A percentile compares a stretch with the other conserved stretches of the same genome.
These are phyloP conservation scores for Strobilomyces dryophilus DNA, from an alignment of 768 basidiomycete genomes.

Conservation along the genomic window DNA sequence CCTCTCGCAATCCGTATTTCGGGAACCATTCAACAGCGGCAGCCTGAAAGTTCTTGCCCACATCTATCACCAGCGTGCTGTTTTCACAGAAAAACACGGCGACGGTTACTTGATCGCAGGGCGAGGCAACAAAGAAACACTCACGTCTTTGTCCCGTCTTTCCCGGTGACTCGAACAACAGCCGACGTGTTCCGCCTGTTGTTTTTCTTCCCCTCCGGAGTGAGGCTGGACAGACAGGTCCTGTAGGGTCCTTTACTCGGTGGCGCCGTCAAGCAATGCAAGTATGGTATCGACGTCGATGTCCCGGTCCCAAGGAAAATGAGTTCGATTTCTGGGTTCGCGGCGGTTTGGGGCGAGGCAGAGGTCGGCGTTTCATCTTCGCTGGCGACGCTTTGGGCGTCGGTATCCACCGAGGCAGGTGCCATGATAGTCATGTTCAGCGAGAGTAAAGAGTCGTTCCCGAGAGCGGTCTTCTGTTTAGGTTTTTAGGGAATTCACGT, in stretches of 20 bases:
- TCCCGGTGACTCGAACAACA: conserved; percentile 45
- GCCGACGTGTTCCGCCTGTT: conserved; percentile 79
- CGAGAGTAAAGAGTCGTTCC: background rate
- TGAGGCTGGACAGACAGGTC: conserved; percentile 66
- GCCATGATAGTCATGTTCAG: background rate
- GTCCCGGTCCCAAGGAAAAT: conserved; percentile 85
- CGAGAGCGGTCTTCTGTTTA: background rate
- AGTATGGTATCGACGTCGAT: conserved; percentile 65
- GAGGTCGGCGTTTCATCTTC: background rate
- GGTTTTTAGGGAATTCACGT: background rate
- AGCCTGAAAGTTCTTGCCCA: conserved; percentile 77
- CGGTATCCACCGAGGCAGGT: background rate
- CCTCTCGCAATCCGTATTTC: conserved; percentile 64
- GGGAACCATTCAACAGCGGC: conserved; percentile 59
- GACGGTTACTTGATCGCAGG: background rate
- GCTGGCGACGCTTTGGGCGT: background rate
- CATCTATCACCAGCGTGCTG: conserved; percentile 80
- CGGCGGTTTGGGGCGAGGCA: background rate
- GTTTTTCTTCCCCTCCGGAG: conserved; percentile 75
- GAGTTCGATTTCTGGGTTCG: conserved; percentile 44
- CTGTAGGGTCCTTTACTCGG: conserved; percentile 48
- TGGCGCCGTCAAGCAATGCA: conserved; percentile 72
- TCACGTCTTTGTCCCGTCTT: conserved; percentile 45
- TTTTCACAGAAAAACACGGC: background rate
- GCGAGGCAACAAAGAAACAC: conserved; percentile 20